Evolutionary conservation across 2,329 filamentous ascomycete genomes (phyloP).

Genomic region (Cytospora piceae): DNA sequence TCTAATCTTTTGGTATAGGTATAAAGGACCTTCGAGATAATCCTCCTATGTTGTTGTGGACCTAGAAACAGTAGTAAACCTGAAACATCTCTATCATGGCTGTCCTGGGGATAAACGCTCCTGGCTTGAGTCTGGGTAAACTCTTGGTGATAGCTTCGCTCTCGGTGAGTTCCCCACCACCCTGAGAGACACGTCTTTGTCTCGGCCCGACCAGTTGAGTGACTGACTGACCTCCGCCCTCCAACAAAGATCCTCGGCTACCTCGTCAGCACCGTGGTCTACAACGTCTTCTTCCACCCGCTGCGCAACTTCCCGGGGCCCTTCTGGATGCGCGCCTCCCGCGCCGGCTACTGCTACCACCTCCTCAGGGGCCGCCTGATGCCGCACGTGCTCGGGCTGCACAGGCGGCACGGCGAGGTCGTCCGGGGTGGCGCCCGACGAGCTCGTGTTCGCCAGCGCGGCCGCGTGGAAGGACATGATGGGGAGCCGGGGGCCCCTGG

Average conservation of each 20-base stretch:
- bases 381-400: slow-evolving; percentile 32
- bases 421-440: slow-evolving; percentile 48
- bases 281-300: slow-evolving; percentile 33
- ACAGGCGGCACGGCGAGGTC: slow-evolving; percentile 45
- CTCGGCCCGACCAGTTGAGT: neutral
- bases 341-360: slow-evolving; percentile 23
- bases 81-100: slow-evolving; percentile 7
- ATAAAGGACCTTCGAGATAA: too few species aligned
- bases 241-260: slow-evolving; percentile 22
- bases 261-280: slow-evolving; percentile 18
- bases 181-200: neutral
- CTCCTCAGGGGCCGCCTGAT: slow-evolving; percentile 17
- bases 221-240: neutral
- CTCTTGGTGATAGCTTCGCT: slow-evolving; percentile 22
- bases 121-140: slow-evolving; percentile 10
- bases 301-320: slow-evolving; percentile 33
- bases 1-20: too few species aligned
- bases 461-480: slow-evolving; percentile 43
- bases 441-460: slow-evolving; percentile 44
- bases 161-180: slow-evolving; percentile 4
- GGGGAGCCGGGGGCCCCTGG: slow-evolving; percentile 29
- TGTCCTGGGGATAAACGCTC: slow-evolving; percentile 2
- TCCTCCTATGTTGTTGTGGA: too few species aligned
- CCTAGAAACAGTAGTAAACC: neutral
- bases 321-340: slow-evolving; percentile 29